Percentiles rank a stretch among this genome's conserved stretches.
phyloP scores from a whole-genome alignment of 176 grass and related monocot genomes.

The Oryza longistaminata region DNA sequence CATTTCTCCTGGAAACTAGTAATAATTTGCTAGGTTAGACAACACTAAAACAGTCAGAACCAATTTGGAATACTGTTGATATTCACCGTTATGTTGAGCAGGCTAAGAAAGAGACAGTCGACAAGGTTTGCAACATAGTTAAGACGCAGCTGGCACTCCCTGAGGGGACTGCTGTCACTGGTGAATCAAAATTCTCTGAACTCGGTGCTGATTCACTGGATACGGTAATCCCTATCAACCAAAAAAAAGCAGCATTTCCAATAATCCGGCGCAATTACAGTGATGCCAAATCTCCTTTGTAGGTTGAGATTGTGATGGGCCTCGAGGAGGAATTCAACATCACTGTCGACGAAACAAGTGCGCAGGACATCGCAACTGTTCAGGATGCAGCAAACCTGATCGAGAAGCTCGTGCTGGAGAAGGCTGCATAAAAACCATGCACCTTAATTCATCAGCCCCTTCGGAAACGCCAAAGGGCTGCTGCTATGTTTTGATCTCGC shows the following conservation, averaged over 20 bases:
- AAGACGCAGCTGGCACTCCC: constrained; percentile 63
- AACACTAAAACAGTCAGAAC: not conserved
- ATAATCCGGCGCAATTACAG: not conserved
- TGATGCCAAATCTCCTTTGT: not conserved
- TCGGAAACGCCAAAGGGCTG: not conserved
- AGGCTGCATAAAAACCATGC: constrained; percentile 23
- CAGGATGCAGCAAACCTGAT: constrained; percentile 63
- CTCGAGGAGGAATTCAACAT: constrained; percentile 60
- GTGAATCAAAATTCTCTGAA: constrained; percentile 60
- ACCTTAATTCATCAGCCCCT: not conserved
- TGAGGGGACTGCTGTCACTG: constrained; percentile 30
- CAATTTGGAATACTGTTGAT: not conserved
- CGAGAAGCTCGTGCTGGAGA: constrained; percentile 55
- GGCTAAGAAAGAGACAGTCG: constrained; percentile 68
- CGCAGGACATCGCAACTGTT: constrained; percentile 55
- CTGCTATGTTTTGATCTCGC: not conserved
- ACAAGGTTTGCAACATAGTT: constrained; percentile 70
- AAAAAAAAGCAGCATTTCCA: not conserved
- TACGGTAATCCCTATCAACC: constrained; percentile 36
- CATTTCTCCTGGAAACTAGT: not conserved
- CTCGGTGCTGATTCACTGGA: constrained; percentile 79
- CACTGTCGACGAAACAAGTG: constrained; percentile 52
- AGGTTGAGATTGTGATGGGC: constrained; percentile 75
- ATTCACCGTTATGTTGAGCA: constrained; percentile 32
- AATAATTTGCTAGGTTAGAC: not conserved